A percentile compares a stretch with the other conserved stretches of the same genome.
Conservation (phyloP, 495 filamentous ascomycete genomes). For the Amniculicola lignicola region DNA sequence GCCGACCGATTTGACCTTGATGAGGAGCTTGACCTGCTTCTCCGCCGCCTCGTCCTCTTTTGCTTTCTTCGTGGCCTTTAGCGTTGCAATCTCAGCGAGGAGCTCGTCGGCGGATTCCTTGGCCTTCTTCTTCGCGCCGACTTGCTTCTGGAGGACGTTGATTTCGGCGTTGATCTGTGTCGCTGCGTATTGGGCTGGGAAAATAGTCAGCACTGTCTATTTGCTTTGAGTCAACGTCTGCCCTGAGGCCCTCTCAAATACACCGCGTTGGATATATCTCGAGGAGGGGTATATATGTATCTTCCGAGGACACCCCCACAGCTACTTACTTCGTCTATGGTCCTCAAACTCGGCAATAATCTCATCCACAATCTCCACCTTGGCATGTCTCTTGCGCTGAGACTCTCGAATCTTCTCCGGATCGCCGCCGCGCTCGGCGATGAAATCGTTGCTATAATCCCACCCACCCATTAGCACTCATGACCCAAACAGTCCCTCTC, state of each 20-base stretch:
- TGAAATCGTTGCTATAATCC: conserved; percentile 62
- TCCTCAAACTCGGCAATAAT: conserved; percentile 85
- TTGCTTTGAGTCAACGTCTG: too few species aligned
- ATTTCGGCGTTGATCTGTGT: conserved; percentile 73
- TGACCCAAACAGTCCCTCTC: too few species aligned
- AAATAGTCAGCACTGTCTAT: conserved; percentile 6
- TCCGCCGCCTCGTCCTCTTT: conserved; percentile 67
- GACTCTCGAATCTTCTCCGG: conserved; percentile 84
- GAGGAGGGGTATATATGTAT: background rate
- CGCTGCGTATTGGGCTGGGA: conserved; percentile 69
- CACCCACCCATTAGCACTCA: conserved; percentile 3
- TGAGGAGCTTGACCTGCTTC: conserved; percentile 69
- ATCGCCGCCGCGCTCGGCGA: conserved; percentile 83
- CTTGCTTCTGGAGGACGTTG: conserved; percentile 84
- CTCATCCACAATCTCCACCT: conserved; percentile 82
- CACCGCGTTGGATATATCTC: too few species aligned
- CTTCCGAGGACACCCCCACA: too few species aligned
- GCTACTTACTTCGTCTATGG: conserved; percentile 72
- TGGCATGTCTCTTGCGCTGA: conserved; percentile 74
- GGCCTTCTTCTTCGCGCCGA: conserved; percentile 90
- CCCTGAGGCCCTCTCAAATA: too few species aligned
- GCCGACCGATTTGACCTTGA: conserved; percentile 79
- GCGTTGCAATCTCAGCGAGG: conserved; percentile 66
- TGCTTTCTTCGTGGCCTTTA: conserved; percentile 77
- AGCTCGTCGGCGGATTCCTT: conserved; percentile 80